phyloP scores from a whole-genome alignment of 2,329 filamentous ascomycete genomes.

The Fusarium haematococcum region DNA sequence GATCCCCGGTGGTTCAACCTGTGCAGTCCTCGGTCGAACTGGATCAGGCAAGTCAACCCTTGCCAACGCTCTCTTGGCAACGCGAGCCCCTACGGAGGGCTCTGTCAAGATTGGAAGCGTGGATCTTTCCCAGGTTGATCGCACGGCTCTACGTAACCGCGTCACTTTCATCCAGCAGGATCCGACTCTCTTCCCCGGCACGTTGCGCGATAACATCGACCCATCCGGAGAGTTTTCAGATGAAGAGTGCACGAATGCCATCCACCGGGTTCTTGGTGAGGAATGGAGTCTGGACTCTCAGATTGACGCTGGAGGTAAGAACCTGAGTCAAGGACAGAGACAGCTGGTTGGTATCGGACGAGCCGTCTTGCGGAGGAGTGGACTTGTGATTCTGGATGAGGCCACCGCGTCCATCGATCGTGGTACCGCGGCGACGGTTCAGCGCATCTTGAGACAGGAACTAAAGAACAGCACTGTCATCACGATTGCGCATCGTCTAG shows the following conservation, averaged over 20 bases:
- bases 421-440: conserved; percentile 68
- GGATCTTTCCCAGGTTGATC: conserved; percentile 65
- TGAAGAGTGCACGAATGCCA: conserved; percentile 60
- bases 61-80: conserved; percentile 69
- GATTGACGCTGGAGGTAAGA: conserved; percentile 70
- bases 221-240: conserved; percentile 70
- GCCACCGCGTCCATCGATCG: conserved; percentile 73
- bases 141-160: conserved; percentile 66
- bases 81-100: conserved; percentile 63
- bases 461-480: conserved; percentile 69
- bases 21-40: conserved; percentile 82
- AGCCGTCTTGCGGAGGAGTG: conserved; percentile 69
- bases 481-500: conserved; percentile 73
- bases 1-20: conserved; percentile 74
- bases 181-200: conserved; percentile 70
- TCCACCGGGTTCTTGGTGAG: conserved; percentile 70
- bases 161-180: conserved; percentile 75
- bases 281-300: conserved; percentile 61
- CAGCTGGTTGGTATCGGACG: conserved; percentile 72
- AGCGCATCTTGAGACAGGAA: conserved; percentile 67
- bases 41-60: conserved; percentile 89
- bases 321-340: conserved; percentile 71
- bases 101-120: conserved; percentile 66
- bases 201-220: conserved; percentile 74
- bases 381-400: conserved; percentile 73